These are phyloP conservation scores for Hemileccinum impolitum DNA, from an alignment of 768 basidiomycete species.

Conservation along the genomic window DNA sequence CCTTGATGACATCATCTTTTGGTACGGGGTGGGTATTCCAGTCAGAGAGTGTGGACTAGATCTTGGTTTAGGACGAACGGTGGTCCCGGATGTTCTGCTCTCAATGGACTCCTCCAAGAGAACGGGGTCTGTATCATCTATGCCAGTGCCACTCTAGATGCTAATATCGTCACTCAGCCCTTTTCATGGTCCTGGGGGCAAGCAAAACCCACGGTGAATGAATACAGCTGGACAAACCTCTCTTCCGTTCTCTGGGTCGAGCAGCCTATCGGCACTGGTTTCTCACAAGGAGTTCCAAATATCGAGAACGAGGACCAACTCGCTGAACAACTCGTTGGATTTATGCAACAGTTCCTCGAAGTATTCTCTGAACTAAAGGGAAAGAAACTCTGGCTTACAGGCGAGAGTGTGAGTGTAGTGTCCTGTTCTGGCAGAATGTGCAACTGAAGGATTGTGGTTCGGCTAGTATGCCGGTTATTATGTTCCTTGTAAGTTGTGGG, in stretches of 20 bases:
- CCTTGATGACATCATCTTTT: slow-evolving; percentile 70
- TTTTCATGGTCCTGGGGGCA: slow-evolving; percentile 63
- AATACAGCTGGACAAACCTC: slow-evolving; percentile 77
- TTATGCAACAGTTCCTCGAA: slow-evolving; percentile 71
- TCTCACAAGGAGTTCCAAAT: slow-evolving; percentile 65
- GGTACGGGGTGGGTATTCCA: slow-evolving; percentile 36
- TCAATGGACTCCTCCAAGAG: slow-evolving; percentile 69
- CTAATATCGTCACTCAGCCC: slow-evolving; percentile 41
- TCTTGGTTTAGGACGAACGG: slow-evolving; percentile 62
- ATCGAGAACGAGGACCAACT: slow-evolving; percentile 57
- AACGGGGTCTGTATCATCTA: slow-evolving; percentile 52
- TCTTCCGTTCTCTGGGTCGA: slow-evolving; percentile 74
- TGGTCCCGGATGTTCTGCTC: slow-evolving; percentile 75
- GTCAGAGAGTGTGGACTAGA: not conserved
- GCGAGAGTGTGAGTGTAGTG: slow-evolving; percentile 61
- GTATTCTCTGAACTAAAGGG: slow-evolving; percentile 71
- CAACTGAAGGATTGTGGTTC: not conserved
- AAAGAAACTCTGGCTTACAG: slow-evolving; percentile 69
- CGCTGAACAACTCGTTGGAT: slow-evolving; percentile 51
- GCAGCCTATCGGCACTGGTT: slow-evolving; percentile 79
- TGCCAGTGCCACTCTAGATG: slow-evolving; percentile 17
- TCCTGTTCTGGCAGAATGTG: not conserved
- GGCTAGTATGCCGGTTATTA: slow-evolving; percentile 71
- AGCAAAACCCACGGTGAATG: slow-evolving; percentile 60
- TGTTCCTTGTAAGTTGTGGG: slow-evolving; percentile 44